These are phyloP conservation scores for Jamesozyma lodderae DNA, from an alignment of 805 yeast genomes.

Conservation along the genomic window DNA sequence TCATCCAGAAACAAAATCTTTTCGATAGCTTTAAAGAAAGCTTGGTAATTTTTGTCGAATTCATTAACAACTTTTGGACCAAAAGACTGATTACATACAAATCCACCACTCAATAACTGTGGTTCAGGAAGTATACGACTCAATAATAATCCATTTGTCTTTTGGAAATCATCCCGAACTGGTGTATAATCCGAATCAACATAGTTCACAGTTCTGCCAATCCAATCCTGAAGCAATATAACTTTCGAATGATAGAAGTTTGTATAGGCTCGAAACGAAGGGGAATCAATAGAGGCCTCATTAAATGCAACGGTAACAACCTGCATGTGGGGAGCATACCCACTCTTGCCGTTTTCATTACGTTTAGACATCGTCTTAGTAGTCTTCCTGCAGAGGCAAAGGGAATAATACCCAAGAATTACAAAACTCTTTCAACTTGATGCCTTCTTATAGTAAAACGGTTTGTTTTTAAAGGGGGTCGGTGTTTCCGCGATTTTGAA, in stretches of 20 bases:
- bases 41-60: conserved; percentile 14
- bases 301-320: conserved; percentile 13
- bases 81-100: conserved; percentile 61
- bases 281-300: conserved; percentile 38
- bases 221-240: conserved; percentile 56
- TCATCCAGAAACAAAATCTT: conserved; percentile 11
- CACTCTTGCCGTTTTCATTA: neutral
- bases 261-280: conserved; percentile 74
- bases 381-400: neutral
- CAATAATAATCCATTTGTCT: conserved; percentile 35
- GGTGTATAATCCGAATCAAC: conserved; percentile 33
- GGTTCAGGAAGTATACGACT: conserved; percentile 40
- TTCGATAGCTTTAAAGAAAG: conserved; percentile 12
- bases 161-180: conserved; percentile 39
- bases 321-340: conserved; percentile 2
- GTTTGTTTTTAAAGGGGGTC: too few species aligned
- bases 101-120: conserved; percentile 44
- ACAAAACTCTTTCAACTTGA: too few species aligned
- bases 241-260: conserved; percentile 55
- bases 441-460: too few species aligned
- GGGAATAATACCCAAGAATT: too few species aligned
- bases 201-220: conserved; percentile 39
- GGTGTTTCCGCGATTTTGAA: too few species aligned
- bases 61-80: conserved; percentile 30
- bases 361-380: neutral